A percentile compares a stretch with the other conserved stretches of the same genome.
phyloP scores from a whole-genome alignment of 1,284 basidiomycete genomes.

The Tilletia caries region DNA sequence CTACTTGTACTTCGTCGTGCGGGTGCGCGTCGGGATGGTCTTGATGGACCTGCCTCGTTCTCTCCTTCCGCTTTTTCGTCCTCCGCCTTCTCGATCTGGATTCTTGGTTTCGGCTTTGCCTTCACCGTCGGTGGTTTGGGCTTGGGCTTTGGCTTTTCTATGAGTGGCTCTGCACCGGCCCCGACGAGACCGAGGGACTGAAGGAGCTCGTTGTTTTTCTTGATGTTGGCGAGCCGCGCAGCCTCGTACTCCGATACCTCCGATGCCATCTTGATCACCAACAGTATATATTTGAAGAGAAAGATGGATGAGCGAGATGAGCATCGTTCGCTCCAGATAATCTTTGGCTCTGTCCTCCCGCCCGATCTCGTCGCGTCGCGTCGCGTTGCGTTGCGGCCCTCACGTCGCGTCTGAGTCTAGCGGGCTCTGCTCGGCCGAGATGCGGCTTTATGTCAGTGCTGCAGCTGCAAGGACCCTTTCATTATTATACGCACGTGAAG shows the following conservation, averaged over 20 bases:
- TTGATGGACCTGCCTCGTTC: not conserved
- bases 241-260: constrained; percentile 17
- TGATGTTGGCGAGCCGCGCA: constrained; percentile 15
- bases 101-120: not conserved
- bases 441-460: too few relatives aligned
- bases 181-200: constrained; percentile 17
- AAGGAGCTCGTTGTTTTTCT: constrained; percentile 18
- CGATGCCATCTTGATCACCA: constrained; percentile 9
- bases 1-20: not conserved
- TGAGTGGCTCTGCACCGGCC: not conserved
- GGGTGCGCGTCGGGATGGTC: not conserved
- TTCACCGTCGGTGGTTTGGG: not conserved
- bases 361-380: too few relatives aligned
- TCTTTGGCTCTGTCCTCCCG: too few relatives aligned
- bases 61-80: not conserved
- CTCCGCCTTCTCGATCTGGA: not conserved
- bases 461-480: too few relatives aligned
- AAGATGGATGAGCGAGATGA: too few relatives aligned
- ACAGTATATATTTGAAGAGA: too few relatives aligned
- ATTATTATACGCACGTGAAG: too few relatives aligned
- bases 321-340: too few relatives aligned
- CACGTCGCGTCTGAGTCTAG: too few relatives aligned
- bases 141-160: constrained; percentile 2
- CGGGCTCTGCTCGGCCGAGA: too few relatives aligned
- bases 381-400: too few relatives aligned